Conservation (phyloP, 1,284 basidiomycete genomes). For the Tilletia walkeri region DNA sequence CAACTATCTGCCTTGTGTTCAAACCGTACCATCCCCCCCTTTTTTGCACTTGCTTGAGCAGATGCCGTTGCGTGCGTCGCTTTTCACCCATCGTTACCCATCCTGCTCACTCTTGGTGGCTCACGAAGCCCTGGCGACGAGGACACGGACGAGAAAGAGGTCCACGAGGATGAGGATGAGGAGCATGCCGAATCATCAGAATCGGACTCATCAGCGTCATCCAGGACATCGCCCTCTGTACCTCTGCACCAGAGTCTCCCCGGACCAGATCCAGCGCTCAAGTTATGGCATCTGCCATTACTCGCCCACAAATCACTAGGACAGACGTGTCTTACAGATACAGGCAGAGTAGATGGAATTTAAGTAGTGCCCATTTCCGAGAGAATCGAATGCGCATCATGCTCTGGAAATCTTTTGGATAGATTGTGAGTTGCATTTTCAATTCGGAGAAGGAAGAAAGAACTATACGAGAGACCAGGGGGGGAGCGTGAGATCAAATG, state of each 20-base stretch:
- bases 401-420: too few species aligned
- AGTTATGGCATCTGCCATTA: not conserved
- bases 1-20: too few species aligned
- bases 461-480: too few species aligned
- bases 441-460: too few species aligned
- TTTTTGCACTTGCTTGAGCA: not conserved
- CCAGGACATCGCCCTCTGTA: not conserved
- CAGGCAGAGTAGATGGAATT: too few species aligned
- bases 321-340: too few species aligned
- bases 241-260: not conserved
- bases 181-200: not conserved
- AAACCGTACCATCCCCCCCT: too few species aligned
- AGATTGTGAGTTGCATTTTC: too few species aligned
- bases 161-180: not conserved
- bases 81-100: conserved; percentile 32
- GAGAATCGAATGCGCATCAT: too few species aligned
- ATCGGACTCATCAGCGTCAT: not conserved
- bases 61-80: conserved; percentile 33
- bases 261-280: not conserved
- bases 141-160: not conserved
- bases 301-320: too few species aligned
- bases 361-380: too few species aligned
- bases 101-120: conserved; percentile 30
- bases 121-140: conserved; percentile 24
- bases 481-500: too few species aligned